Evolutionary conservation across 2,329 filamentous ascomycete species (phyloP).

Genomic region (Colletotrichum lupini): DNA sequence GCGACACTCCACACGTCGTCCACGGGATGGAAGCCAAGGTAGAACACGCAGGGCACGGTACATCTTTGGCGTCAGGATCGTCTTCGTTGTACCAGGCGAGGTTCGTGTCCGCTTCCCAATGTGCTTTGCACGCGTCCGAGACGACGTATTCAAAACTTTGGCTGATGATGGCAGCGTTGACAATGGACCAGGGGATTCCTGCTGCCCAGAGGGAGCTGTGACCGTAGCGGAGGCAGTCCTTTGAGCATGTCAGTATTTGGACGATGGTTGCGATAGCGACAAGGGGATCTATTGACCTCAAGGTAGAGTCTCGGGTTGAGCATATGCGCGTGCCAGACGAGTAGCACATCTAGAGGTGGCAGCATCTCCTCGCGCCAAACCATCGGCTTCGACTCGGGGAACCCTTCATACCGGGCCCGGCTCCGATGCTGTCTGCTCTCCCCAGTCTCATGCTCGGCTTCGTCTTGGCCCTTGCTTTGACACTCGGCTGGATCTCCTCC

Average conservation of each 20-base stretch:
- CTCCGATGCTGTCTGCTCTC: background rate
- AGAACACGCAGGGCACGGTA: conserved; percentile 64
- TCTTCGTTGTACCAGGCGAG: conserved; percentile 66
- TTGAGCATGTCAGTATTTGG: background rate
- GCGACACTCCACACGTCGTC: conserved; percentile 57
- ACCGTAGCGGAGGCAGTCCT: conserved; percentile 68
- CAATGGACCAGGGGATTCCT: conserved; percentile 70
- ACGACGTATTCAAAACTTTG: conserved; percentile 61
- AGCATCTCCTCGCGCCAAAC: conserved; percentile 52
- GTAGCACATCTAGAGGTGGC: conserved; percentile 72
- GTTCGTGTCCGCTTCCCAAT: conserved; percentile 58
- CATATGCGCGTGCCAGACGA: conserved; percentile 80
- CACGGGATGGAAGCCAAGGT: conserved; percentile 57
- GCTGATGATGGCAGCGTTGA: conserved; percentile 65
- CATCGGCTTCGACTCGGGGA: conserved; percentile 40
- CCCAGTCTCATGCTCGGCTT: background rate
- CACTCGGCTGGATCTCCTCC: no score
- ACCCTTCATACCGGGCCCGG: conserved; percentile 40
- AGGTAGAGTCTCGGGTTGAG: conserved; percentile 75
- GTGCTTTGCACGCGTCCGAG: conserved; percentile 49
- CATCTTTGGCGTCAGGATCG: conserved; percentile 54
- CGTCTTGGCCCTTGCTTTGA: no score
- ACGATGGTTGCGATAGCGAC: background rate
- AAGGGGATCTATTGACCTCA: conserved; percentile 48
- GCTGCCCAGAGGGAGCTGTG: conserved; percentile 65